Evolutionary conservation across 2,329 filamentous ascomycete species (phyloP), one percentile per base, ranked within the genome.

Genomic region (Colletotrichum musicola): DNA sequence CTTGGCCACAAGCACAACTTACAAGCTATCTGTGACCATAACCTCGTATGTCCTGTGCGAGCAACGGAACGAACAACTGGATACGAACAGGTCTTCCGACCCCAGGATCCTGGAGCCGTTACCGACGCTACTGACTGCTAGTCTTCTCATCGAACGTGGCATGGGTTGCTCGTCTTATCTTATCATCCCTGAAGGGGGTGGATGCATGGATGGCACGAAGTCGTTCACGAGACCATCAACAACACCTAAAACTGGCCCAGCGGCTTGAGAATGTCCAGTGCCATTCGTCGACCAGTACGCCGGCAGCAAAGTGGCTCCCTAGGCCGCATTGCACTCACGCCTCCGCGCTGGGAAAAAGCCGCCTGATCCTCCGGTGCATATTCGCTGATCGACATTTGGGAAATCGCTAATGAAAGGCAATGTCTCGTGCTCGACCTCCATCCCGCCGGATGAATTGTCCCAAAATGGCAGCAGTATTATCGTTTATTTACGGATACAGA

Each of bases 101-200:
- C 42, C 20, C 46, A 44, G 40, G 44, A 66, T 53, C 56, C 50
- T 61, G 51, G 55, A 51, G 42, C 10, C 35, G 51, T 35, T 49
- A 47, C n/a, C 40, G 49, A 46, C 47, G 42, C 47, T 54, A 62
- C 47, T 20, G 27, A 22, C 16, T 53, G n/a, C 16, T 62, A 62
- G 57, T 27, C 46, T 59, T 50, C 30, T 62, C 20, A 38, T 64
- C 38, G 54, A 49, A 35, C 56, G 18, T 47, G 30, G 47, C 55
- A 68, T 53, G 42, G 42, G 40, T 44, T 14, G 42, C 44, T 22
- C 49, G 50, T 56, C 62, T 47, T 66, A 65, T 61, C 66, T 69
- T 42, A 56, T 69, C 66, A 51, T 66, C 56, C 42, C 18, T 46
- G 50, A 51, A 35, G 49, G 64, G 60, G 20, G 64, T n/a, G n/a